phyloP scores from a whole-genome alignment of 176 grass and related monocot genomes.

The Zoysia japonica region DNA sequence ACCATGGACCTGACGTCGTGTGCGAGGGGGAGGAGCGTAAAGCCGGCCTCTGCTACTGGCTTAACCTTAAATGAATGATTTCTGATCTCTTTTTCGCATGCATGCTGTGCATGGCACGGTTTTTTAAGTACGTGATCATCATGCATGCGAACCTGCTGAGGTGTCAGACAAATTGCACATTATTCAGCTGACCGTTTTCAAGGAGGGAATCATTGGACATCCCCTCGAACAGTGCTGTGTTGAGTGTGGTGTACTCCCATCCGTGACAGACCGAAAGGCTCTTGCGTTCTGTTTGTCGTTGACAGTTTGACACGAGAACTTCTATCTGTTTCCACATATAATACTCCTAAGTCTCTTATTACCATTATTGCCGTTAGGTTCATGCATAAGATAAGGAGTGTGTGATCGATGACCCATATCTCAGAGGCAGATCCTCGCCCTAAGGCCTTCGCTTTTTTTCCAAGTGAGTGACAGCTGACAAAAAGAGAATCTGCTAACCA shows the following conservation, averaged over 20 bases:
- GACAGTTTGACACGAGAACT: conserved; percentile 16
- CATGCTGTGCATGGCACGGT: conserved; percentile 21
- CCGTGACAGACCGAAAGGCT: neutral
- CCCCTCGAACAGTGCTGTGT: neutral
- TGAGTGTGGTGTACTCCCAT: neutral
- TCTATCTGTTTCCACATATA: neutral
- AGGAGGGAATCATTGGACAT: neutral
- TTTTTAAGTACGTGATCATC: conserved; percentile 30
- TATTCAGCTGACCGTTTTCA: neutral
- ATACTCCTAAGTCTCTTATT: neutral
- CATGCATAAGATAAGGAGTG: neutral
- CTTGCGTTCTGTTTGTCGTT: neutral
- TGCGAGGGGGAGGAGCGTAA: conserved; percentile 1
- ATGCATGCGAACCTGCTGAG: neutral
- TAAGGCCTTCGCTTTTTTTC: neutral
- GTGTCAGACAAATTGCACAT: neutral
- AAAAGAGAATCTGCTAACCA: conserved; percentile 32
- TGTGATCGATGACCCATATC: neutral
- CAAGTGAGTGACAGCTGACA: conserved; percentile 17
- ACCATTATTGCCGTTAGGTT: conserved; percentile 2
- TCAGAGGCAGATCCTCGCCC: neutral
- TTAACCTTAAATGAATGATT: conserved; percentile 23
- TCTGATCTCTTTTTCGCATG: conserved; percentile 21
- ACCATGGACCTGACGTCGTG: conserved; percentile 8
- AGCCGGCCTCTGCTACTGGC: neutral